Evolutionary conservation across 2,329 filamentous ascomycete genomes (phyloP).

Genomic region (Cladobotryum mycophilum): DNA sequence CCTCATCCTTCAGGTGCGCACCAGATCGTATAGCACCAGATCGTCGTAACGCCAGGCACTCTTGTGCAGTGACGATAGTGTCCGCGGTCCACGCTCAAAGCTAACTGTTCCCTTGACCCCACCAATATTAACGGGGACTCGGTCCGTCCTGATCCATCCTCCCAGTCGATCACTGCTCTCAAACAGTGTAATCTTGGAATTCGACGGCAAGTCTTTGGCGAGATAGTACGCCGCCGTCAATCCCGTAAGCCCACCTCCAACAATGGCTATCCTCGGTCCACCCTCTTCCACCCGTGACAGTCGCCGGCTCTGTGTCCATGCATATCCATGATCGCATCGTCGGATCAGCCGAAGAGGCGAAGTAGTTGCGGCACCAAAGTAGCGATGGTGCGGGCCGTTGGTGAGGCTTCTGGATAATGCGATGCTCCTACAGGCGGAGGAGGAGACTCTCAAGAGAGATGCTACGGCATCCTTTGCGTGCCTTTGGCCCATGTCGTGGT

Average conservation of each 20-base stretch:
- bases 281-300: neutral
- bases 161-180: constrained; percentile 66
- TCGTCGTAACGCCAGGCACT: constrained; percentile 47
- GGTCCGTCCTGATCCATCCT: constrained; percentile 74
- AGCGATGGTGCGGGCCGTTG: constrained; percentile 1
- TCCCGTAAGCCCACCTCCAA: constrained; percentile 80
- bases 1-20: constrained; percentile 33
- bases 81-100: constrained; percentile 81
- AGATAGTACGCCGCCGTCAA: constrained; percentile 74
- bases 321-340: neutral
- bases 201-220: constrained; percentile 54
- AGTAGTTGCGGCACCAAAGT: neutral
- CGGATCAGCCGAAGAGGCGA: neutral
- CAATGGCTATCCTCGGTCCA: constrained; percentile 49
- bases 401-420: constrained; percentile 1
- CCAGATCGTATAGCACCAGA: constrained; percentile 63
- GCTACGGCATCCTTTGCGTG: constrained; percentile 21
- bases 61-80: constrained; percentile 51
- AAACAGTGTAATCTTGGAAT: constrained; percentile 71
- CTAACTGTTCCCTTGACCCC: constrained; percentile 53
- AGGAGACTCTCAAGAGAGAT: constrained; percentile 20
- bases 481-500: constrained; percentile 21
- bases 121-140: constrained; percentile 48
- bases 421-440: constrained; percentile 11
- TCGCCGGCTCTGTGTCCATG: constrained; percentile 6